These are phyloP conservation scores for Diplodia seriata DNA, from an alignment of 2,329 filamentous ascomycete genomes.

Conservation along the genomic window DNA sequence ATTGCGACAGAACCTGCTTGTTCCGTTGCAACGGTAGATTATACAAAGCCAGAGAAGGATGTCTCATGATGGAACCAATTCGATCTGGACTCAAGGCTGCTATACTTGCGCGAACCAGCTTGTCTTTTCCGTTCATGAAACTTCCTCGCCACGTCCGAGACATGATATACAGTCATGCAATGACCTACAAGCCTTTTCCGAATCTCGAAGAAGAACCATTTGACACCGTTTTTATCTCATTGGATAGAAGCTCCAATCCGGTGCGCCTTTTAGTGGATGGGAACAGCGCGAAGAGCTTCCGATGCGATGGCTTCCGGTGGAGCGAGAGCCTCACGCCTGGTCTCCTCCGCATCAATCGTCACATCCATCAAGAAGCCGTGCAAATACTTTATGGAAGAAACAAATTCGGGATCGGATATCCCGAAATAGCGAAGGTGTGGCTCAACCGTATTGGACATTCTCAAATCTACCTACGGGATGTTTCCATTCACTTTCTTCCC, in stretches of 20 bases:
- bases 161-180: neutral
- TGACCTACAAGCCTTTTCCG: neutral
- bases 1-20: neutral
- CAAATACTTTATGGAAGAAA: conserved; percentile 3
- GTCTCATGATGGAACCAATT: neutral
- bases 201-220: neutral
- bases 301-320: neutral
- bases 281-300: too few species aligned
- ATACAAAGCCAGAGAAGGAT: neutral
- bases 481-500: neutral
- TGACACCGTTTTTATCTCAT: too few species aligned
- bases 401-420: rapidly evolving
- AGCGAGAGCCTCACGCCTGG: neutral
- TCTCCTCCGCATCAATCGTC: neutral
- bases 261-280: neutral
- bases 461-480: neutral
- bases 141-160: conserved; percentile 7
- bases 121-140: neutral
- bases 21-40: neutral
- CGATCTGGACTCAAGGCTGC: neutral
- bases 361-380: neutral
- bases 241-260: too few species aligned
- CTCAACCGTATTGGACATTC: neutral
- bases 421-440: too few species aligned
- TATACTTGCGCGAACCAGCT: neutral